Percentiles rank a stretch among this genome's conserved stretches.
These are phyloP conservation scores for Starmerella gropengiesseri DNA, from an alignment of 805 yeast species.

Conservation along the genomic window DNA sequence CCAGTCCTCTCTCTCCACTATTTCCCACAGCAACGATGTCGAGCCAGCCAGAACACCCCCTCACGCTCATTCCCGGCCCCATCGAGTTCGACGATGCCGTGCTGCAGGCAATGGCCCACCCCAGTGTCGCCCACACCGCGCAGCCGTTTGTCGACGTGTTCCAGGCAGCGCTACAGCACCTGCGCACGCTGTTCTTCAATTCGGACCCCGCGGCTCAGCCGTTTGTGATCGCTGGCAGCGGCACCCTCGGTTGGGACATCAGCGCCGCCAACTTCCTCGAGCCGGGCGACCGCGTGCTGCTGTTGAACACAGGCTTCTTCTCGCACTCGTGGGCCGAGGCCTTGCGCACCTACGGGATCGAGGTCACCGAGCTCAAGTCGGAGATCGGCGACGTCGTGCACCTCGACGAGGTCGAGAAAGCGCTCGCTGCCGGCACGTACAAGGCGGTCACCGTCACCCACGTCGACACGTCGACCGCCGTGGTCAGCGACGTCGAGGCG, in stretches of 20 bases:
- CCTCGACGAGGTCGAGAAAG: conserved; percentile 42
- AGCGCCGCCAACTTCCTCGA: conserved; percentile 64
- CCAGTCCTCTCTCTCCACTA: too few relatives aligned
- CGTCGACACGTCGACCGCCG: conserved; percentile 96
- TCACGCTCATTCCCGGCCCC: conserved; percentile 73
- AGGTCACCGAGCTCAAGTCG: conserved; percentile 64
- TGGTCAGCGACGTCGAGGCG: conserved; percentile 56
- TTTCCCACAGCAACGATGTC: conserved; percentile 31
- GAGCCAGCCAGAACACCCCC: conserved; percentile 30
- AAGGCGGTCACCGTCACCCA: conserved; percentile 76
- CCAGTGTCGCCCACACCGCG: conserved; percentile 81
- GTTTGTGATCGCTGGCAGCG: conserved; percentile 76
- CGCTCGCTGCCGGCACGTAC: conserved; percentile 45
- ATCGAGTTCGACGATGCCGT: conserved; percentile 74
- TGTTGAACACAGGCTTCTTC: conserved; percentile 81
- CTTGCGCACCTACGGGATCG: conserved; percentile 58
- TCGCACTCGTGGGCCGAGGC: conserved; percentile 73
- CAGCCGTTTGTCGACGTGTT: conserved; percentile 71
- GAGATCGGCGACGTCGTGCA: conserved; percentile 64
- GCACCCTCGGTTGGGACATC: conserved; percentile 92
- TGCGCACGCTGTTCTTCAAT: conserved; percentile 67
- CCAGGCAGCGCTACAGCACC: conserved; percentile 52
- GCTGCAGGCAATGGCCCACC: conserved; percentile 66
- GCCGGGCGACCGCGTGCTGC: conserved; percentile 59
- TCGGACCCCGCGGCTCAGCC: conserved; percentile 61